These are phyloP conservation scores for Aspergillus neotritici DNA, from an alignment of 2,329 filamentous ascomycete species.

Conservation along the genomic window DNA sequence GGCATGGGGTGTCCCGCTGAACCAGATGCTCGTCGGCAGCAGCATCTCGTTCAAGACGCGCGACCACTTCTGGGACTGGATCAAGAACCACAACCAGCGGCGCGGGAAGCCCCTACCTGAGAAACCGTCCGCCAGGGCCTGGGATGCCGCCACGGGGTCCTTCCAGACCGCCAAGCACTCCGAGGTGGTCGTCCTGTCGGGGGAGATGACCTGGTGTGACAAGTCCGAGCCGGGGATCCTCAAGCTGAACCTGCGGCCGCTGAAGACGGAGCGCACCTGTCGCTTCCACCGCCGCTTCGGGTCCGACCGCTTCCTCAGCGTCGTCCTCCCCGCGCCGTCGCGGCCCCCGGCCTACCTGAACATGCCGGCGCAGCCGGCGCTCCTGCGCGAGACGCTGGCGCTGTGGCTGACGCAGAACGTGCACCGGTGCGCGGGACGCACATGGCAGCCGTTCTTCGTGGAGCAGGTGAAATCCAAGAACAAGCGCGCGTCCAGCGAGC, in stretches of 20 bases:
- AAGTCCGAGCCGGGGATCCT: constrained; percentile 31
- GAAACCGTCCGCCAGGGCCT: constrained; percentile 25
- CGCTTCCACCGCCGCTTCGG: constrained; percentile 45
- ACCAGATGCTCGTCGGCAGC: constrained; percentile 25
- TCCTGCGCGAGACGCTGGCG: constrained; percentile 31
- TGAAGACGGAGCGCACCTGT: constrained; percentile 40
- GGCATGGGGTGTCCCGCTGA: constrained; percentile 23
- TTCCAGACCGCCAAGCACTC: constrained; percentile 32
- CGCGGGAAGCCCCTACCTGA: constrained; percentile 24
- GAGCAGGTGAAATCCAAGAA: constrained; percentile 34
- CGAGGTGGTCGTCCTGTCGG: constrained; percentile 37
- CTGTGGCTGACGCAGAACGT: constrained; percentile 37
- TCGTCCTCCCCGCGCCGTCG: constrained; percentile 33
- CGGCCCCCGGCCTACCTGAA: constrained; percentile 24
- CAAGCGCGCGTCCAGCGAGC: constrained; percentile 20
- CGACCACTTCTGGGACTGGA: constrained; percentile 31
- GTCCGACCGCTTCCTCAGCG: constrained; percentile 41
- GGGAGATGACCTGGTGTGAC: constrained; percentile 36
- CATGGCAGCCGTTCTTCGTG: constrained; percentile 42
- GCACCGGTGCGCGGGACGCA: constrained; percentile 39
- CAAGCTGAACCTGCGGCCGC: constrained; percentile 36
- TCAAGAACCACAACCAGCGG: constrained; percentile 22
- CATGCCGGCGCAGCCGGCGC: constrained; percentile 16
- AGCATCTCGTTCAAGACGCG: constrained; percentile 21
- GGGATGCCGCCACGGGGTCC: constrained; percentile 29